Evolutionary conservation across 768 basidiomycete genomes (phyloP).

Genomic region (Heimioporus sp.): DNA sequence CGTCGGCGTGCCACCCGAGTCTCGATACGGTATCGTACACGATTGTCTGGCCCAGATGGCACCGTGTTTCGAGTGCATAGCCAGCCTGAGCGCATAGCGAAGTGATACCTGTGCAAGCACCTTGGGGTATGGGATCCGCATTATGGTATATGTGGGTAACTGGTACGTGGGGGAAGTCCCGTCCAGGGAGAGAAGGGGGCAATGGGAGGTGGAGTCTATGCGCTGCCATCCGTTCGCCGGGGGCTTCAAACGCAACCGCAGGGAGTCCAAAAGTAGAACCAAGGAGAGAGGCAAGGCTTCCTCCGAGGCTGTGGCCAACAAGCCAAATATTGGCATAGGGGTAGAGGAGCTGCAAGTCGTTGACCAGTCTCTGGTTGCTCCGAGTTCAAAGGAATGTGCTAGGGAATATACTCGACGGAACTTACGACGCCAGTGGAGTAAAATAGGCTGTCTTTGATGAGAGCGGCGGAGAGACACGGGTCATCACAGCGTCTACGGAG

Average conservation of each 20-base stretch:
- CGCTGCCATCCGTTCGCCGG: constrained; percentile 62
- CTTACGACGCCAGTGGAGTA: constrained; percentile 84
- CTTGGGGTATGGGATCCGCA: constrained; percentile 69
- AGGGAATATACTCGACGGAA: constrained; percentile 8
- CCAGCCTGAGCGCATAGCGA: constrained; percentile 60
- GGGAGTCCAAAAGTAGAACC: constrained; percentile 66
- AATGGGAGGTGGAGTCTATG: constrained; percentile 60
- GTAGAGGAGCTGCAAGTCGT: constrained; percentile 55
- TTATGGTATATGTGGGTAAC: constrained; percentile 60
- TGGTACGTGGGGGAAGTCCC: constrained; percentile 22
- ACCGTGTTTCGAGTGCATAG: constrained; percentile 61
- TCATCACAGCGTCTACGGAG: constrained; percentile 72
- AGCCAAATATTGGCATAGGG: constrained; percentile 63
- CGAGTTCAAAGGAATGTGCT: constrained; percentile 8
- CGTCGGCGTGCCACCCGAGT: constrained; percentile 58
- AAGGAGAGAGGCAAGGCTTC: constrained; percentile 60
- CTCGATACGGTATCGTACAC: constrained; percentile 67
- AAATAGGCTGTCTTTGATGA: constrained; percentile 88
- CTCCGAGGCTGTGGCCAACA: constrained; percentile 61
- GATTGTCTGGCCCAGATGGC: constrained; percentile 62
- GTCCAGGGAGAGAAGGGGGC: constrained; percentile 31
- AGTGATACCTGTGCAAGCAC: constrained; percentile 48
- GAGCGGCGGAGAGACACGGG: constrained; percentile 77
- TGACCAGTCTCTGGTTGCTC: constrained; percentile 47
- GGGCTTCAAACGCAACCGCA: constrained; percentile 62